Percentiles rank a stretch among this genome's conserved stretches.
These are phyloP conservation scores for Tulasnella sp. DNA, from an alignment of 768 basidiomycete species.

Conservation along the genomic window DNA sequence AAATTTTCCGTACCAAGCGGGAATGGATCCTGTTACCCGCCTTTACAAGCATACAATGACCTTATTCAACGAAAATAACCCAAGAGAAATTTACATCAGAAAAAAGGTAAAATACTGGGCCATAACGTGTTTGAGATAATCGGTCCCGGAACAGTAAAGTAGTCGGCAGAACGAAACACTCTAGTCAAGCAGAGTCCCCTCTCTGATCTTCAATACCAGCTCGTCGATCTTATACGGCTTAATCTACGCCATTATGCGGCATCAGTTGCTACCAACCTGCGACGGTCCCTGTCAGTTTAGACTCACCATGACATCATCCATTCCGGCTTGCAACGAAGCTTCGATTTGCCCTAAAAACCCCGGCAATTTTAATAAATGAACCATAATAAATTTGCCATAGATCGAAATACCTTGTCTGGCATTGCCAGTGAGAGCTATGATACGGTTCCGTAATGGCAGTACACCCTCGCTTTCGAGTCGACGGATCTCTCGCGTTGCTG, in stretches of 20 bases:
- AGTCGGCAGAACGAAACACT: background rate
- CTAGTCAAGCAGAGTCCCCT: background rate
- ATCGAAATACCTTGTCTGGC: constrained; percentile 27
- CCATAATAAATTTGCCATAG: background rate
- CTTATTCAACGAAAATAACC: background rate
- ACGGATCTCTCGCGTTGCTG: constrained; percentile 35
- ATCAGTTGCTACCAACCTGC: background rate
- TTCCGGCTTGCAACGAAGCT: constrained; percentile 35
- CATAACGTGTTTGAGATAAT: background rate
- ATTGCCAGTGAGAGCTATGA: constrained; percentile 37
- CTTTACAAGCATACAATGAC: too few relatives aligned
- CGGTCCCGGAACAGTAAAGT: background rate
- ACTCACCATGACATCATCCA: constrained; percentile 36
- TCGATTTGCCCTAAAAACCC: constrained; percentile 32
- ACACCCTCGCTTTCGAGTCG: constrained; percentile 33
- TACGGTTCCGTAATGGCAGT: constrained; percentile 30
- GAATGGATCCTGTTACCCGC: too few relatives aligned
- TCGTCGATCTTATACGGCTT: constrained; percentile 37
- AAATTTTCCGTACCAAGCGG: too few relatives aligned
- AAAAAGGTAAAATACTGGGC: background rate
- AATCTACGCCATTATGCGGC: constrained; percentile 25
- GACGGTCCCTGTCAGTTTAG: background rate
- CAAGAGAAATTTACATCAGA: background rate
- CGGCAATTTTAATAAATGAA: background rate
- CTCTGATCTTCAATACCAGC: constrained; percentile 32